Evolutionary conservation across 768 basidiomycete species (phyloP).

Genomic region (Calocybe indica): DNA sequence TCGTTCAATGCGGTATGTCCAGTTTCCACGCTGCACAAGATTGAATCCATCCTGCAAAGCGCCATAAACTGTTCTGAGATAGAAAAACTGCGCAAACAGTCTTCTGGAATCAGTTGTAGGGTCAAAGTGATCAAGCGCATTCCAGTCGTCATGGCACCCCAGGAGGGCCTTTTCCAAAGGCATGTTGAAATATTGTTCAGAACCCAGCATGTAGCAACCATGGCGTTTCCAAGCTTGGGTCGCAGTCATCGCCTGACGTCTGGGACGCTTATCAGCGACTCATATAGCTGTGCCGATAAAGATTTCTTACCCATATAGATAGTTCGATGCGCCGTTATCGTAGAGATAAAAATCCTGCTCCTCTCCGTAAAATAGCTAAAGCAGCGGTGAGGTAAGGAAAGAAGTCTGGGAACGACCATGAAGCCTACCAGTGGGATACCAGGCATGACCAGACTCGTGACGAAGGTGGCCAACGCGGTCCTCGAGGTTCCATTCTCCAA

Average conservation of each 20-base stretch:
- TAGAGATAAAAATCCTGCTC: slow-evolving; percentile 87
- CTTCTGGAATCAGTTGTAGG: slow-evolving; percentile 77
- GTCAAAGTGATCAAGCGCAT: slow-evolving; percentile 92
- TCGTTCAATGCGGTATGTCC: slow-evolving; percentile 72
- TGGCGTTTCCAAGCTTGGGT: slow-evolving; percentile 88
- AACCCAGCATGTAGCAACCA: slow-evolving; percentile 88
- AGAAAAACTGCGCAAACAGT: slow-evolving; percentile 65
- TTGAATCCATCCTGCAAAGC: slow-evolving; percentile 84
- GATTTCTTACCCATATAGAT: slow-evolving; percentile 71
- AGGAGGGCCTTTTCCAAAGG: slow-evolving; percentile 71
- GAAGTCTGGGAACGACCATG: background rate
- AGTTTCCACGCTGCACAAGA: slow-evolving; percentile 79
- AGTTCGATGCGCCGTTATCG: slow-evolving; percentile 87
- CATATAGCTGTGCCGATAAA: background rate
- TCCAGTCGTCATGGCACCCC: slow-evolving; percentile 89
- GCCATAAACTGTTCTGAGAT: slow-evolving; percentile 61
- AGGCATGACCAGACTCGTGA: slow-evolving; percentile 78
- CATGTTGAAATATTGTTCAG: slow-evolving; percentile 92
- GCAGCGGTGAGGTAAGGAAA: slow-evolving; percentile 3
- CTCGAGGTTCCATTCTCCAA: slow-evolving; percentile 78
- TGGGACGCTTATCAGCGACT: slow-evolving; percentile 19
- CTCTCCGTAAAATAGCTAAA: slow-evolving; percentile 80
- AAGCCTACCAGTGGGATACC: slow-evolving; percentile 70
- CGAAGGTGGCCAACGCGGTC: slow-evolving; percentile 72
- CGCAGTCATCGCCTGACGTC: slow-evolving; percentile 88